Evolutionary conservation across 2,329 filamentous ascomycete genomes (phyloP), one percentile per base, ranked within the genome.

Genomic region (Stagonosporopsis chrysanthemi): DNA sequence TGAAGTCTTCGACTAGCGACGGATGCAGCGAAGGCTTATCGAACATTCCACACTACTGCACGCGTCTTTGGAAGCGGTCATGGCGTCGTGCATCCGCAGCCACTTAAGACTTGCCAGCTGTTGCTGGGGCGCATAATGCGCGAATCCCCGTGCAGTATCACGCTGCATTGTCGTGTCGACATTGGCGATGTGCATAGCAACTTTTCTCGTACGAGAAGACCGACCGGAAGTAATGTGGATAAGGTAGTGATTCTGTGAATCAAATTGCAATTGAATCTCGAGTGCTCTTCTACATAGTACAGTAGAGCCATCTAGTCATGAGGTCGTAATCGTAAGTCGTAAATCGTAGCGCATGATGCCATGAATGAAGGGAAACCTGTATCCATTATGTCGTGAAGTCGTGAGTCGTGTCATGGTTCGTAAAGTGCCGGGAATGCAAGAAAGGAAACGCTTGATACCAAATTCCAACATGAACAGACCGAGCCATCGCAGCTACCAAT

Each of bases 101-200:
- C 69, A 73, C 44, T 72, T 62, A 67, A 24, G 29, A 52, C 47
- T 40, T 60, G 68, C 67, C 70, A 74, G 63, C 66, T 72, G 67
- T 57, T 65, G 46, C 49, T 55, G 53, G 57, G 48, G 43, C 61
- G 59, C 65, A 63, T 55, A 31, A 26, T 62, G 63, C 56, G 60
- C 42, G 39, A 39, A 22, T 19, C 14, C 59, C 43, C 45, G 51
- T 35, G 42, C 42, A 62, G 61, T 59, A 54, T 40, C 33, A 23
- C 17, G 47, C 52, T 60, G 58, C 49, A 59, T 11, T 49, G 40
- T 17, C 8, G 19, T 51, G 17, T 42, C 28, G 19, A 40, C 1
- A 7, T 6, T 19, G 3, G 4, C 2, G 7, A 49, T 23, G 4
- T 24, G 12, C 46, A 41, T 49, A 15, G 8, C 5, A 19, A 19